Evolutionary conservation across 176 grass and related monocot genomes (phyloP).

Genomic region (Typha latifolia): DNA sequence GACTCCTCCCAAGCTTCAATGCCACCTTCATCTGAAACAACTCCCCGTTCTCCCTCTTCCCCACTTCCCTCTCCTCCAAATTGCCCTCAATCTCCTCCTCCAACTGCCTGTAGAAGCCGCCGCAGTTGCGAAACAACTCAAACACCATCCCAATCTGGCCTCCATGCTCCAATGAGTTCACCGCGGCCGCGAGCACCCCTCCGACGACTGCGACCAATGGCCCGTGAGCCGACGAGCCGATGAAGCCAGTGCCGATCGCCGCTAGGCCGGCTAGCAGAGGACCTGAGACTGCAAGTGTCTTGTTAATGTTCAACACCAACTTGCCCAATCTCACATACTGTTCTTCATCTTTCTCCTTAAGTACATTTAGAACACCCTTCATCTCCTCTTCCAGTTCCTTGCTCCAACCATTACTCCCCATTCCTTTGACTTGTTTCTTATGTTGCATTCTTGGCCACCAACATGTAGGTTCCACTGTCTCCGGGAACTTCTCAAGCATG

Average conservation of each 20-base stretch:
- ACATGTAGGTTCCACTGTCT: conserved; percentile 22
- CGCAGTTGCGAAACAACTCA: conserved; percentile 1
- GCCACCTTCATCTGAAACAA: conserved; percentile 11
- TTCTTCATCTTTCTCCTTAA: conserved; percentile 7
- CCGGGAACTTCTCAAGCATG: conserved; percentile 37
- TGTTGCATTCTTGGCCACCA: conserved; percentile 29
- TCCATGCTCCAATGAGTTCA: conserved; percentile 12
- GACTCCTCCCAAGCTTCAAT: conserved; percentile 4
- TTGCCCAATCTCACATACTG: conserved; percentile 1
- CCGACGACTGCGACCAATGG: not conserved
- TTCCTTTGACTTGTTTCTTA: not conserved
- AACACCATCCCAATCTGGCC: conserved; percentile 17
- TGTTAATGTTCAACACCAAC: conserved; percentile 8
- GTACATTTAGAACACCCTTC: conserved; percentile 1
- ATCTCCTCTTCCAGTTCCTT: conserved; percentile 15
- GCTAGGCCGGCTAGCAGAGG: not conserved
- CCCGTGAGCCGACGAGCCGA: not conserved
- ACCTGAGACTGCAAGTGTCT: not conserved
- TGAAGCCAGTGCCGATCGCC: not conserved
- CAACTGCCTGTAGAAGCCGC: conserved; percentile 8
- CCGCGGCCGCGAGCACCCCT: not conserved
- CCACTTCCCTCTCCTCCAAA: conserved; percentile 5
- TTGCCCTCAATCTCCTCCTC: conserved; percentile 8
- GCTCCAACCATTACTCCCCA: conserved; percentile 20
- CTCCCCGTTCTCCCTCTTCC: conserved; percentile 13